Evolutionary conservation across 176 grass and related monocot species (phyloP).

Genomic region (Rhynchospora pubera): DNA sequence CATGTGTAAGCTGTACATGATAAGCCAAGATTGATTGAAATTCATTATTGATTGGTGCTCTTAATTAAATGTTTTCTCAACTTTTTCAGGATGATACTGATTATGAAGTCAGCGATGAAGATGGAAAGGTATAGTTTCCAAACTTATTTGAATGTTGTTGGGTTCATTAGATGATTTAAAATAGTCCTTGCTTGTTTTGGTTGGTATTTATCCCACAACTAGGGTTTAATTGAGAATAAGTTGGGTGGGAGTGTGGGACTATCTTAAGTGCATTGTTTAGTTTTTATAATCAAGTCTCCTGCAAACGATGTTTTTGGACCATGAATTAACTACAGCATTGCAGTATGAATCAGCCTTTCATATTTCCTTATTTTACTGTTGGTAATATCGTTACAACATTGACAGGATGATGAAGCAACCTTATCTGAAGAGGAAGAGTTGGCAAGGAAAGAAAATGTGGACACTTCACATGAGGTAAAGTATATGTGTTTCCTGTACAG

Average conservation of each 20-base stretch:
- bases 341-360: not conserved
- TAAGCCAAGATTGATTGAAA: not conserved
- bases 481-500: constrained; percentile 2
- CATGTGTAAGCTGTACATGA: not conserved
- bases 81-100: constrained; percentile 69
- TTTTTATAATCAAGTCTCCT: not conserved
- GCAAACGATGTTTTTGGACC: not conserved
- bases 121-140: constrained; percentile 55
- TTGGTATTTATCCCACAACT: not conserved
- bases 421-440: constrained; percentile 93
- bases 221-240: not conserved
- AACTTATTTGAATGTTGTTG: not conserved
- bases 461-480: constrained; percentile 62
- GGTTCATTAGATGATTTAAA: constrained; percentile 9
- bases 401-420: constrained; percentile 92
- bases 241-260: not conserved
- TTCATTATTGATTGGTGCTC: not conserved
- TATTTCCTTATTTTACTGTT: not conserved
- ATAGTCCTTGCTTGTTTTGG: not conserved
- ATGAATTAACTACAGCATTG: not conserved
- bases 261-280: not conserved
- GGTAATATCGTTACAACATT: constrained; percentile 21
- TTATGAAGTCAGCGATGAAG: constrained; percentile 50
- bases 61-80: not conserved
- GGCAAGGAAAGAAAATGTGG: constrained; percentile 62